Base-by-base conservation (phyloP, 495 filamentous ascomycete genomes). In the Penicillium coprophilum region DNA sequence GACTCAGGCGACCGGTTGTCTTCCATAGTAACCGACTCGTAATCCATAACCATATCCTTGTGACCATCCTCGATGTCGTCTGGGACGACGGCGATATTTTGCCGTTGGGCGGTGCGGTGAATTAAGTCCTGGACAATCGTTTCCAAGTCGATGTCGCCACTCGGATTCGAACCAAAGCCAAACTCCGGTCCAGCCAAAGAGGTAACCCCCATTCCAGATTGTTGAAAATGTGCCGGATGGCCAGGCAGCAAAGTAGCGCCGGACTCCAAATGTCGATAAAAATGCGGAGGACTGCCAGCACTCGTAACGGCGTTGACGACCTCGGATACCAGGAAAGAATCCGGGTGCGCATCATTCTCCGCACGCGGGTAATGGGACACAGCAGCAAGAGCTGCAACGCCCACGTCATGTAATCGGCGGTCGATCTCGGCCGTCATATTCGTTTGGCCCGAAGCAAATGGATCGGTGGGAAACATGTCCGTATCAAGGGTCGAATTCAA, bases 321-420 rank as follows among this genome's bases (percentile, higher is more conserved):
- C 40, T 72, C 67, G 4, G 66, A 62, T 1, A 66, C 62, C 3
- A 67, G 12, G 15, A 62, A 58, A 0, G 67, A 59, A 20, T 44
- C 36, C 47, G 55, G 63, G 34, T 59, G 56, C 34, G 15, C 34
- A 8, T 57, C 50, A 36, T 59, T 60, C 13, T 67, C 53, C 17
- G 60, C 49, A 28, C 60, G 59, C 6, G 71, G 64, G 46, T 71
- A 69, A 6, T 70, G 70, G 17, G 70, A 64, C 9, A 76, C 65
- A 7, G 73, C 66, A 53, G 72, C 68, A 5, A 74, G 62, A 52
- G 71, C 73, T 32, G 73, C 70, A 27, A 70, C 51, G 4, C 60
- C 64, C 27, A 67, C 60, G 58, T 67, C 58, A 50, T 66, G 61
- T 34, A 65, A 61, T 15, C 40, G 59, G 17, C 53, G 62, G 55